These are phyloP conservation scores for Coemansia guatemalensis DNA, from an alignment of 192 early-diverging fungal genomes.

Conservation along the genomic window DNA sequence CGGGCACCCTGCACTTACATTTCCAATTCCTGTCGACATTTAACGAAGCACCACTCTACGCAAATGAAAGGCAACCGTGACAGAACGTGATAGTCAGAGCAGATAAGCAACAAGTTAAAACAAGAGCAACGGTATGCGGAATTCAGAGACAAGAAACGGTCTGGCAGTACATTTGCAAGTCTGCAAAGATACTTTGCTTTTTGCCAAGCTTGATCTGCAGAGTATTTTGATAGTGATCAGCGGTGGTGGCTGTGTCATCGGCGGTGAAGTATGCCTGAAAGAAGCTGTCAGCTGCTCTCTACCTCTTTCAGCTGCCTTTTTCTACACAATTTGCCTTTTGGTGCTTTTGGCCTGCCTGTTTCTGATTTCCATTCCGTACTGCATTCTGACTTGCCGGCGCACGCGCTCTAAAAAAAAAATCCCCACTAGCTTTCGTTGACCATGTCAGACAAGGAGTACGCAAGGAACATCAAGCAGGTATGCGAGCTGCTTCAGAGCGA, in stretches of 20 bases:
- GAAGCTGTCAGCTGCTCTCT: not conserved
- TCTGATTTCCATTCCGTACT: slow-evolving; percentile 6
- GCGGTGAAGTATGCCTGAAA: not conserved
- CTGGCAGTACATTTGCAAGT: not conserved
- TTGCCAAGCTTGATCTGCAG: not conserved
- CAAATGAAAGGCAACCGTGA: not conserved
- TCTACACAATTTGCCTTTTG: not conserved
- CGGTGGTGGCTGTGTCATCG: not conserved
- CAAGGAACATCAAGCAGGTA: slow-evolving; percentile 42
- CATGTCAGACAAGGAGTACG: slow-evolving; percentile 39
- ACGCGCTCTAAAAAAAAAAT: not conserved
- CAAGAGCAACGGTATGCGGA: not conserved
- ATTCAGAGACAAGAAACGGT: not conserved
- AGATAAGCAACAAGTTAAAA: not conserved
- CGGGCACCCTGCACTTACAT: slow-evolving; percentile 23
- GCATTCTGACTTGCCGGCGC: not conserved
- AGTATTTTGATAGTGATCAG: slow-evolving; percentile 7
- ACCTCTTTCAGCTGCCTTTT: not conserved
- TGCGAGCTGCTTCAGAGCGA: slow-evolving; percentile 49
- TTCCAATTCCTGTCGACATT: slow-evolving; percentile 55
- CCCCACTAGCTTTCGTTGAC: slow-evolving; percentile 1
- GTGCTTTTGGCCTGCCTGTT: not conserved
- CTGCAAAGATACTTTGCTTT: not conserved
- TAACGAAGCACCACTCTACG: not conserved
- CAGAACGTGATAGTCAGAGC: not conserved